These are phyloP conservation scores for Suhomyces terraborum DNA, from an alignment of 1,139 yeast species.

Conservation along the genomic window DNA sequence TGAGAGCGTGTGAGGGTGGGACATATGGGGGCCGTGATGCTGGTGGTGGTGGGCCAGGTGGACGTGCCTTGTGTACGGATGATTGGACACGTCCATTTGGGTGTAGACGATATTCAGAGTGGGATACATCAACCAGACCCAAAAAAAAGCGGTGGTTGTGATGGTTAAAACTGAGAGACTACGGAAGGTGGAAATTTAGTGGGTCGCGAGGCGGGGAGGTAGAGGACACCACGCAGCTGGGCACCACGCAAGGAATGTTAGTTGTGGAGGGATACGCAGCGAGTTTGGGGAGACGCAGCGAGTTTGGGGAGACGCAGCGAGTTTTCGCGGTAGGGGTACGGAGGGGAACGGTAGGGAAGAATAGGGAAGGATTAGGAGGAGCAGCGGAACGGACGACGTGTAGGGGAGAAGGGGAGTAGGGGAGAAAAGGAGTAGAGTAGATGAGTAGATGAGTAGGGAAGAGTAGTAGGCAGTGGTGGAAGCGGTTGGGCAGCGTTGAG, in stretches of 20 bases:
- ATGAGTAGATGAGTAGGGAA: no score
- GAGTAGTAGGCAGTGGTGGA: no score
- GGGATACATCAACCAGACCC: conserved; percentile 10
- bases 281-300: not conserved
- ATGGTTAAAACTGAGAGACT: not conserved
- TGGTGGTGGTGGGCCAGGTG: not conserved
- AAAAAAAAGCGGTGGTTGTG: not conserved
- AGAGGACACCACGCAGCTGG: conserved; percentile 4
- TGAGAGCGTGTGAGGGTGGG: not conserved
- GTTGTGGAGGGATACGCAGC: not conserved
- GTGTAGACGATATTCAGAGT: conserved; percentile 11
- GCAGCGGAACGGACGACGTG: no score
- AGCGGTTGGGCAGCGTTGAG: no score
- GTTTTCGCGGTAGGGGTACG: no score
- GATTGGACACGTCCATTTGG: conserved; percentile 11
- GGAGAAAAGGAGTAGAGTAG: no score
- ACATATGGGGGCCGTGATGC: conserved; percentile 1
- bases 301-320: no score
- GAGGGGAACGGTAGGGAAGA: no score
- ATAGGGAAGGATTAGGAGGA: no score
- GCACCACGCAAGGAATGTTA: not conserved
- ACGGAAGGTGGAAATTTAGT: not conserved
- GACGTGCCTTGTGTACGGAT: conserved; percentile 8
- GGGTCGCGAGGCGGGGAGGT: conserved; percentile 6
- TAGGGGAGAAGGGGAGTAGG: no score